Base-by-base conservation (phyloP, 352 stramenopile species). In the Phytophthora quininea region DNA sequence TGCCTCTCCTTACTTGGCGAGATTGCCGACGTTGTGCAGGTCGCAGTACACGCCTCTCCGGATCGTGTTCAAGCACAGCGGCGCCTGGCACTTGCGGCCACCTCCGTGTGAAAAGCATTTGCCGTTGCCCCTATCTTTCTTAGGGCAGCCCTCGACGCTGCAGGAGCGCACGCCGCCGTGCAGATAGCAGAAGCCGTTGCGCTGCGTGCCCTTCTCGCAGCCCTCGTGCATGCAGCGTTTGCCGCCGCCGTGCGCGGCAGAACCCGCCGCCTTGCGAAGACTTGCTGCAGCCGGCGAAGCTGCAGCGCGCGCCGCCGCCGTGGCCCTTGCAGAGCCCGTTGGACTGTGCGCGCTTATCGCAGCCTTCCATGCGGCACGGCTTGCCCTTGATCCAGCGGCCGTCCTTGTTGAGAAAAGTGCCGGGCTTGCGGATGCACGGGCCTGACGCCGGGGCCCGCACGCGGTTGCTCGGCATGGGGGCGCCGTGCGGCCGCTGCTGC, bases 381-480 rank as follows among this genome's bases (percentile, higher is more conserved):
- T 94, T 94, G 72, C 86, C 86, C 73, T 93, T 93, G 74, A 93
- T 93, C 86, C 86, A 94, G 2, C 86, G 86, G n/a, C 86, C 86
- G 63, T 94, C 86, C 79, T 94, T 94, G 72, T 94, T 94, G 10
- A 94, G 72, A 69, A 94, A 94, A n/a, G 86, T 94, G 31, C 86
- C 86, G 3, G 86, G 84, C 53, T 91, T 90, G 58, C 86, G 84
- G 9, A 85, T 67, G 50, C 79, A 84, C 32, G 82, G 73, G 37
- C 75, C 69, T 14, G 50, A 30, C 14, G 1, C 60, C 42, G 70
- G 62, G 37, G 73, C 43, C 31, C 69, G 73, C 29, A 76, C 63
- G 12, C 73, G 54, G 37, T 54, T 58, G 45, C 56, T 51, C 10
- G 54, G 48, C 31, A 62, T 62, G 3, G 65, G 49, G 3, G 67